A percentile compares a stretch with the other conserved stretches of the same genome.
These are phyloP conservation scores for Tagetes erecta DNA, from an alignment of 129 eudicot genomes.

Conservation along the genomic window DNA sequence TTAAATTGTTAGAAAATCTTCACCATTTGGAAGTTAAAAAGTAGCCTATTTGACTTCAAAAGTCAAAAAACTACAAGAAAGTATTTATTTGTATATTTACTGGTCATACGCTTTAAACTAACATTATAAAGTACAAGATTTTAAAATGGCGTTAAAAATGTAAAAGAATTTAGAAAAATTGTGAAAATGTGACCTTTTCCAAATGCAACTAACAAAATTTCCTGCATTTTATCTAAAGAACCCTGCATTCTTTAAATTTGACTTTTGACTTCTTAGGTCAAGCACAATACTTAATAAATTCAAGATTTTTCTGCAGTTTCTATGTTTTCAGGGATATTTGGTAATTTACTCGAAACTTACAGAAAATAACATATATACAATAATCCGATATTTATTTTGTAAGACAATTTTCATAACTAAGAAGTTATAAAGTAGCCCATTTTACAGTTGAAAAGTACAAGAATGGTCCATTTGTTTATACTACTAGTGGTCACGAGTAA, in stretches of 20 bases:
- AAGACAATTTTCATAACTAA: background rate
- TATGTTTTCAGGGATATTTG: too few relatives aligned
- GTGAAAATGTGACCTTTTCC: background rate
- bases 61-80: constrained; percentile 21
- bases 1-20: background rate
- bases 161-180: background rate
- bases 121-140: background rate
- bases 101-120: background rate
- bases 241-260: background rate
- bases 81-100: background rate
- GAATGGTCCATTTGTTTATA: constrained; percentile 6
- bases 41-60: constrained; percentile 11
- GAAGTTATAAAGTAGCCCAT: constrained; percentile 1
- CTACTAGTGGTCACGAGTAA: background rate
- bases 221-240: background rate
- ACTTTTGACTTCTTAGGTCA: background rate
- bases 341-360: background rate
- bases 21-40: background rate
- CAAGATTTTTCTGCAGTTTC: background rate
- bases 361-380: background rate
- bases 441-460: constrained; percentile 15
- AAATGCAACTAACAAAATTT: background rate
- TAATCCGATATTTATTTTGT: background rate
- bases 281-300: background rate
- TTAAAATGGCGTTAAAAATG: background rate